Base-by-base conservation (phyloP, 495 filamentous ascomycete genomes). In the Bathelium albidoporum region DNA sequence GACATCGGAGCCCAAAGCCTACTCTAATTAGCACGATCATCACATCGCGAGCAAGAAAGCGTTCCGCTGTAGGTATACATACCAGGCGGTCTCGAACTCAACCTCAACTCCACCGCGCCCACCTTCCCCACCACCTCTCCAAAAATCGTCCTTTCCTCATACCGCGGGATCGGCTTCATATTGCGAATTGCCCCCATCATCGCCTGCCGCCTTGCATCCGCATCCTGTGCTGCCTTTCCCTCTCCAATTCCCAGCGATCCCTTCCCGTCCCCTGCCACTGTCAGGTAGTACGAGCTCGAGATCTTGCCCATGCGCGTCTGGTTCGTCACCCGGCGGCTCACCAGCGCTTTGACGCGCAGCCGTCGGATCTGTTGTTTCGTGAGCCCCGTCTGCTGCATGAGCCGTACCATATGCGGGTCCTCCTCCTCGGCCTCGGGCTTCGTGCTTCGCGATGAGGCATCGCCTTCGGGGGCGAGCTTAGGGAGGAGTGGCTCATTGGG, bases 261-360 rank as follows among this genome's bases (percentile, higher is more conserved):
- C 62, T 93, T 81, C 36, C 81, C 79, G 72, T 97, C 95, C 53
- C 94, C 94, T 5, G 90, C 91, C 58, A 96, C 81, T 4, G 83
- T 82, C 45, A 96, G 75, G 64, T 79, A 74, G 72, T 91, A 94
- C 11, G 80, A 64, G 70, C 83, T 85, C 59, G 76, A 75, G 61
- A 97, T 84, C 82, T 97, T 99, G 68, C 94, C 94, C 75, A 99
- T 83, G 78, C 91, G 89, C 32, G 95, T 97, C 81, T 96, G 91
- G 75, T 99, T 99, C 64, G 82, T 77, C 53, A 99, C 95, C 1
- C 72, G 72, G 69, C 91, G 87, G 2, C 63, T 61, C 24, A 95
- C 88, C 29, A 98, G 70, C 14, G 76, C 75, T 79, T 90, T 94
- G 26, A 78, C 73, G 28, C 77, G 75, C 59, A 89, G 73, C 1